Base-by-base conservation (phyloP, 371 early-diverging fungal species). In the Encephalitozoon cuniculi region DNA sequence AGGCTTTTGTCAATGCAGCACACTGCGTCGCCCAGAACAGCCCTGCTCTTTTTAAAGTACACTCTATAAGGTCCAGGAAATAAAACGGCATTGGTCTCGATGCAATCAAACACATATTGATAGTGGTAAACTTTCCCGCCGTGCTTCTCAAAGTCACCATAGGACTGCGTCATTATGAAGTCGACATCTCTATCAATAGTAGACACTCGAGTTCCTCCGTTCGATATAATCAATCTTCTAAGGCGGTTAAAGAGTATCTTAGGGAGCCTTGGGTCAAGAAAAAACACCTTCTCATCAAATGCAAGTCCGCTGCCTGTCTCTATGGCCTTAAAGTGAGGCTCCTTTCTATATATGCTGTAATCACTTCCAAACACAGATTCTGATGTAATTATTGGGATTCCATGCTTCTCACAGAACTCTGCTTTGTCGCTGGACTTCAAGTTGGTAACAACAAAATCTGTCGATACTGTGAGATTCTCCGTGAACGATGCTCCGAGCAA, bases 31-130 rank as follows among this genome's bases (percentile, higher is more conserved):
- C 74, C 46, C 26, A 83, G 67, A 32, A 83, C 55, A 7, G 43
- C 18, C 11, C 18, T 25, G 11, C 54, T 71, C 0, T 2, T 15
- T 37, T 4, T 21, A 6, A 23, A 30, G 46, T 77, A n/a, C 44
- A 71, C 68, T n/a, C 8, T 44, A 66, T 84, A 84, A 34, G 53
- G 54, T 34, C 81, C 77, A 39, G 75, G 52, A 37, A 81, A 49
- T 9, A 85, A 71, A 9, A 82, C 63, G 21, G 77, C 37, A 12
- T 67, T 76, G 34, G 64, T 23, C 32, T 84, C 83, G 18, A 80
- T 43, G 55, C 81, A 81, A 53, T 84, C 84, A 75, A 85, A 81
- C 18, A 85, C 67, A 77, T 79, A 84, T 67, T 83, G 84, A 76
- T 85, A 85, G 67, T 81, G 68, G 4, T 80, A 71, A 37, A 78